Base-by-base conservation (phyloP, 495 filamentous ascomycete species). In the Penicillium egyptiacum region DNA sequence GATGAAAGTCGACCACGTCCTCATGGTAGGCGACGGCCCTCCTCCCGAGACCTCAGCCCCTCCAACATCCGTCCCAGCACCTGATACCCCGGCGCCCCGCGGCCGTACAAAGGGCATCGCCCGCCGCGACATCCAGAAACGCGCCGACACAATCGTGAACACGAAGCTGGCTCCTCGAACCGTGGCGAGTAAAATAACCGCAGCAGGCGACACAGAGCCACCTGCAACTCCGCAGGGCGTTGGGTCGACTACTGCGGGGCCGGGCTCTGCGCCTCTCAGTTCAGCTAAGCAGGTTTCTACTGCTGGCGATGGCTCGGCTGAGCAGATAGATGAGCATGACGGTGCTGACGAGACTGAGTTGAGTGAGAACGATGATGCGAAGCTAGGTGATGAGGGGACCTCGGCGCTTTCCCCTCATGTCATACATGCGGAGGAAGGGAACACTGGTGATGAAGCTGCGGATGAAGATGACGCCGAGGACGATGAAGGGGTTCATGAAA, bases 261-360 rank as follows among this genome's bases (percentile, higher is more conserved):
- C 65, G 5, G 56, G 47, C 25, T 59, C 70, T 30, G 63, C 62
- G n/a, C 53, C 51, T 26, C 55, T 47, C 5, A 59, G 26, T 2
- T 3, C 49, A 5, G 22, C 48, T 19, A 58, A 58, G 28, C 46
- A 50, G 25, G 14, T 14, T 16, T 42, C 62, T 40, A 17, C 37
- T 7, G 53, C 52, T 16, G 70, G 59, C 4, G 67, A 67, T 46
- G 30, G 33, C 6, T 51, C 23, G 26, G 56, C 50, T 52, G 72
- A 40, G 48, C 68, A 66, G 20, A 73, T 73, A 26, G 74, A 68
- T 30, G 79, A 77, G 14, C 86, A 89, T 57, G 89, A 91, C 53
- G 87, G 83, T 50, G 89, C 86, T 0, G 89, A 91, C 59, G 89
- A 92, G 70, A 91, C 87, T 65, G 89, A 92, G 57, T 71, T 92